Evolutionary conservation across 805 yeast genomes (phyloP), one percentile per base, ranked within the genome.

Genomic region (Suhomyces canberraensis): DNA sequence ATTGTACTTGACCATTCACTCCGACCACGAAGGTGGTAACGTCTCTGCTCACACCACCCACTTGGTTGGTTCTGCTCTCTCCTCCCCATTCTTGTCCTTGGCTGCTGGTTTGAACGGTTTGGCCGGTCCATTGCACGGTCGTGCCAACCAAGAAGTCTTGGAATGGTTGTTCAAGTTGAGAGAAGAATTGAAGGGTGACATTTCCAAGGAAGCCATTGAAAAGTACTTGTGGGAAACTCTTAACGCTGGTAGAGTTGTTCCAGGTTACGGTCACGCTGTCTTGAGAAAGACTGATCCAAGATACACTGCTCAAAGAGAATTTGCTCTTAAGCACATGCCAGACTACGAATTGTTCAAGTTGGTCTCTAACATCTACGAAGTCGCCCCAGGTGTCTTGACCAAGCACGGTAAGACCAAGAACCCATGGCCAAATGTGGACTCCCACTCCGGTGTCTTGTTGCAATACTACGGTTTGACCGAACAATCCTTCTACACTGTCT

Each of bases 221-320:
- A 68, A 71, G 48, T 78, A 80, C 69, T 66, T 84, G 52, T 84
- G 93, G 93, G 71, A 71, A 27, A 66, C 83, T 35, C 72, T 84
- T 48, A 78, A 81, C 61, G 69, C 80, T 31, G 86, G 86, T 44
- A 75, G 89, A 54, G 93, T 84, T 42, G 80, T 84, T 45, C 95
- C 95, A 45, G 95, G 95, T 44, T 85, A 85, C 68, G 95, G 95
- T 32, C 95, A 84, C 61, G 93, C 93, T 37, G 93, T 84, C 35
- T 72, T 84, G 61, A 75, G 95, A 66, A 79, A 77, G 72, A 79
- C 91, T 34, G 93, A 84, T 62, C 93, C 93, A 42, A 74, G 93
- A 52, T 84, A 79, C 67, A 71, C 75, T 39, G 91, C 90, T 40
- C 81, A 80, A 71, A 70, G 82, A 54, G 76, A 76, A 52, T 83